A percentile compares a stretch with the other conserved stretches of the same genome.
phyloP scores from a whole-genome alignment of 1,284 basidiomycete genomes.

The Ustilago cynodontis region DNA sequence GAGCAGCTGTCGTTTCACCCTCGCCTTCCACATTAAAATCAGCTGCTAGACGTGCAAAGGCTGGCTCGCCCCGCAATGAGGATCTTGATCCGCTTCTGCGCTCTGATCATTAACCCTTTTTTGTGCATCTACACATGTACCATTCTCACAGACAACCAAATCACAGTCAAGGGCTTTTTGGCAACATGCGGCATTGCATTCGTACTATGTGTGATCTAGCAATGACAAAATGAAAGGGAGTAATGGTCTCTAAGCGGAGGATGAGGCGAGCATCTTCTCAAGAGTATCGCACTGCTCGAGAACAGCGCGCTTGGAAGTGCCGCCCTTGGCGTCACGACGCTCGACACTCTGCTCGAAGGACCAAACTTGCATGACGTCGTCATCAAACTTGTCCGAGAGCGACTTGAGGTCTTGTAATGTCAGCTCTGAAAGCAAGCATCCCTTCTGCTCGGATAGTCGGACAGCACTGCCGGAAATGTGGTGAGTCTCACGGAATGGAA shows the following conservation, averaged over 20 bases:
- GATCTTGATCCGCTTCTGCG: constrained; percentile 34
- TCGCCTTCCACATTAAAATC: constrained; percentile 6
- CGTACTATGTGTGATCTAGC: neutral
- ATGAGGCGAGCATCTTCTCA: constrained; percentile 38
- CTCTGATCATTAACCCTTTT: constrained; percentile 2
- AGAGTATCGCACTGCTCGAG: constrained; percentile 76
- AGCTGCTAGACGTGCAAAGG: constrained; percentile 11
- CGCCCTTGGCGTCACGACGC: constrained; percentile 89
- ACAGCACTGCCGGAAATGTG: constrained; percentile 97
- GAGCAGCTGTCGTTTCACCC: constrained; percentile 35
- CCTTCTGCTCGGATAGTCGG: constrained; percentile 86
- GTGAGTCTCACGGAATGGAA: constrained; percentile 97
- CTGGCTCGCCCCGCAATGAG: neutral
- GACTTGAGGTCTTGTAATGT: constrained; percentile 82
- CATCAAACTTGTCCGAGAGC: constrained; percentile 82
- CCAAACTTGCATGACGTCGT: constrained; percentile 77
- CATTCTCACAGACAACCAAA: neutral
- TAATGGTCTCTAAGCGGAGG: constrained; percentile 12
- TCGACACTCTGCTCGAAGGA: constrained; percentile 80
- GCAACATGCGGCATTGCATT: neutral
- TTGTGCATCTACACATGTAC: neutral
- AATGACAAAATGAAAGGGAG: neutral
- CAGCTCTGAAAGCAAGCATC: constrained; percentile 84
- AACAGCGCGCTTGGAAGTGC: constrained; percentile 86
- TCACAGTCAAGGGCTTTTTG: constrained; percentile 1